Evolutionary conservation across 192 early-diverging fungal species (phyloP).

Genomic region (Lobulomyces angularis): DNA sequence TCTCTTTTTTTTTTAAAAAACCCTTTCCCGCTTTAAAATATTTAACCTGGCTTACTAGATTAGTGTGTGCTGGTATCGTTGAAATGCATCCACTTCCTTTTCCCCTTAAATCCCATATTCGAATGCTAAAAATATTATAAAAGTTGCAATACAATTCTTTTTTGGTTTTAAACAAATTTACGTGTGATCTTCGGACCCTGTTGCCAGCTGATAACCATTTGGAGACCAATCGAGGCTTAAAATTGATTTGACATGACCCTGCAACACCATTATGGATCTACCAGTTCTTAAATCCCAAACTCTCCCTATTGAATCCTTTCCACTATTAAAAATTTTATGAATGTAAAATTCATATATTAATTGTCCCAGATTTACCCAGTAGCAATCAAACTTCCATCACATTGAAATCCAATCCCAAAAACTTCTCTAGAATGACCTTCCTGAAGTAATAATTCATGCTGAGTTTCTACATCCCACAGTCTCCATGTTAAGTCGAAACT

Average conservation of each 20-base stretch:
- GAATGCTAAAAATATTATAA: too few species aligned
- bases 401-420: constrained; percentile 82
- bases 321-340: constrained; percentile 25
- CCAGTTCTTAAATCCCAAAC: constrained; percentile 95
- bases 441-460: constrained; percentile 70
- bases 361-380: constrained; percentile 48
- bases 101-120: constrained; percentile 80
- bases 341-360: background rate
- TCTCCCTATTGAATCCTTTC: constrained; percentile 82
- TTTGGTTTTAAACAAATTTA: too few species aligned
- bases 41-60: constrained; percentile 67
- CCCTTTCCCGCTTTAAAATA: constrained; percentile 34
- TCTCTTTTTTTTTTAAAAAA: constrained; percentile 16
- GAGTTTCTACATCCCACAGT: constrained; percentile 81
- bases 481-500: constrained; percentile 86
- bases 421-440: constrained; percentile 92
- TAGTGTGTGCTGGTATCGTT: constrained; percentile 85
- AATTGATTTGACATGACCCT: constrained; percentile 88
- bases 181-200: constrained; percentile 83
- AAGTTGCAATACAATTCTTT: too few species aligned
- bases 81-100: constrained; percentile 62
- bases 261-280: constrained; percentile 69
- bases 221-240: constrained; percentile 80
- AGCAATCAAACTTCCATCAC: constrained; percentile 79
- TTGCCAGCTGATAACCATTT: constrained; percentile 82